A percentile compares a stretch with the other conserved stretches of the same genome.
Conservation (phyloP, 2,329 filamentous ascomycete genomes). For the Nothophaeocryptopus gaeumannii region DNA sequence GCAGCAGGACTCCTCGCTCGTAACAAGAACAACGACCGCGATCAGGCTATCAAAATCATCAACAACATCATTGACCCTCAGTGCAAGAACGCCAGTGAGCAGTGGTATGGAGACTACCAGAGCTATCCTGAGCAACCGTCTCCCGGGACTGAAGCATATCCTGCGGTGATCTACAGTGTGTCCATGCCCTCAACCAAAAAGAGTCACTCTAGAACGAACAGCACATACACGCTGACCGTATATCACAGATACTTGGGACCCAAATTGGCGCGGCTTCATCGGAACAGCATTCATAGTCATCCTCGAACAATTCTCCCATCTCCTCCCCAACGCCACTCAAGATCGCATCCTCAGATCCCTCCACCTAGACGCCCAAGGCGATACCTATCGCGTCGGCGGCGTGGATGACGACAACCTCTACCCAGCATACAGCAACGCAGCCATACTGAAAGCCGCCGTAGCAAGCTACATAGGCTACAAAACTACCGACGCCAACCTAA, state of each 20-base stretch:
- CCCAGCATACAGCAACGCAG: slow-evolving; percentile 59
- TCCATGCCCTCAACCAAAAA: neutral
- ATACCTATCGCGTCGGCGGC: slow-evolving; percentile 60
- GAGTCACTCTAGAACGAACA: neutral
- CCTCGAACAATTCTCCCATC: slow-evolving; percentile 56
- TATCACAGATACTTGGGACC: slow-evolving; percentile 25
- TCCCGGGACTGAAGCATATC: slow-evolving; percentile 53
- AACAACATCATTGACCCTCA: slow-evolving; percentile 54
- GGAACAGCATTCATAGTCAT: slow-evolving; percentile 58
- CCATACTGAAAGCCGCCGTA: slow-evolving; percentile 62
- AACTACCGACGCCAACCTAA: slow-evolving; percentile 58
- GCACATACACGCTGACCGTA: neutral
- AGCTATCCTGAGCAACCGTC: slow-evolving; percentile 57
- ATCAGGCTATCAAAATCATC: slow-evolving; percentile 54
- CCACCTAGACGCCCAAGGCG: slow-evolving; percentile 56
- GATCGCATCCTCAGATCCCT: slow-evolving; percentile 53
- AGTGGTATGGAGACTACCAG: slow-evolving; percentile 59
- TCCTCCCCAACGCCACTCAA: slow-evolving; percentile 43
- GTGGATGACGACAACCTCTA: slow-evolving; percentile 61
- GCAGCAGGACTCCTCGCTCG: slow-evolving; percentile 57
- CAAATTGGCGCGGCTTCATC: slow-evolving; percentile 63
- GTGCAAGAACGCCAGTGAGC: slow-evolving; percentile 50
- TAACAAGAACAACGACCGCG: slow-evolving; percentile 50
- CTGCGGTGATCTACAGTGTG: slow-evolving; percentile 46
- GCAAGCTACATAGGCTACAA: slow-evolving; percentile 58